Evolutionary conservation across 108 stramenopile species (phyloP).

Genomic region (Craspedostauros australis): DNA sequence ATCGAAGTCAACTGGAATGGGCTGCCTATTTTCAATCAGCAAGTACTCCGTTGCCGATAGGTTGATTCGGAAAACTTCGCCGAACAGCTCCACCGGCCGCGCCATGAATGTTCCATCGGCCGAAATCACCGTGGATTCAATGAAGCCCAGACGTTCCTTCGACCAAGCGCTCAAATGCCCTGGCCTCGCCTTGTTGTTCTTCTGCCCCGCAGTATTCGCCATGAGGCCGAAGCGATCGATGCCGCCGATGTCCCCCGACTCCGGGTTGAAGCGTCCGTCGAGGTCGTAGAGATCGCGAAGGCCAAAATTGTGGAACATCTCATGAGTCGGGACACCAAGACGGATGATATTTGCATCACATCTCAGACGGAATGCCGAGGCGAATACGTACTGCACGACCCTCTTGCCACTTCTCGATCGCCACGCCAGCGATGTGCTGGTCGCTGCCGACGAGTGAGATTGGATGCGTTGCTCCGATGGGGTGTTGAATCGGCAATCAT

Average conservation of each 20-base stretch:
- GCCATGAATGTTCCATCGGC: constrained; percentile 39
- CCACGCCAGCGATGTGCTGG: too few species aligned
- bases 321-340: constrained; percentile 36
- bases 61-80: constrained; percentile 43
- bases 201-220: too few species aligned
- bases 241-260: too few species aligned
- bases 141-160: constrained; percentile 44
- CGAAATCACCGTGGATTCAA: constrained; percentile 27
- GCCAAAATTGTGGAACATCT: constrained; percentile 33
- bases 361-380: too few species aligned
- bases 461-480: too few species aligned
- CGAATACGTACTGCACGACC: too few species aligned
- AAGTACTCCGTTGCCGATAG: constrained; percentile 49
- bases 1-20: constrained; percentile 44
- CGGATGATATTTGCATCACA: constrained; percentile 10
- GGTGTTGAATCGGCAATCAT: too few species aligned
- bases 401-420: too few species aligned
- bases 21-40: constrained; percentile 72
- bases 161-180: constrained; percentile 41
- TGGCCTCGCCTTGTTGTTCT: too few species aligned
- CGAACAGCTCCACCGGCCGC: constrained; percentile 27
- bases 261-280: too few species aligned
- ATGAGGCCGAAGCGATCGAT: too few species aligned
- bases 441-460: too few species aligned
- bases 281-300: constrained; percentile 41